Conservation (phyloP, 305 asterid genomes). For the Rubia peregrina region DNA sequence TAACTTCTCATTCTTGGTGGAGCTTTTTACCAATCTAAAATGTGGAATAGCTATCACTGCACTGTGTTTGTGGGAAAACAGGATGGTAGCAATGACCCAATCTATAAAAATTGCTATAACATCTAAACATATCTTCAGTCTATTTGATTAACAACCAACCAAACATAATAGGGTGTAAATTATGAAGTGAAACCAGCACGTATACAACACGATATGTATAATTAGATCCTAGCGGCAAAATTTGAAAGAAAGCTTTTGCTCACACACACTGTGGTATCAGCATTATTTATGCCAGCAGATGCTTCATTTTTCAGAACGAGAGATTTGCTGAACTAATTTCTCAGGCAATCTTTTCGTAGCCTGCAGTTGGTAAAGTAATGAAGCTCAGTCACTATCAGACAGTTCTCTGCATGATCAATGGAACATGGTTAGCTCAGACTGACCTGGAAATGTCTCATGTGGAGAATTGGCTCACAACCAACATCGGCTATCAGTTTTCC, state of each 20-base stretch:
- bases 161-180: neutral
- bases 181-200: neutral
- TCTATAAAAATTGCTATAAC: neutral
- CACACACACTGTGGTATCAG: neutral
- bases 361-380: conserved; percentile 28
- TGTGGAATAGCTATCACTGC: neutral
- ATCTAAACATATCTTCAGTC: neutral
- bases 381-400: conserved; percentile 1
- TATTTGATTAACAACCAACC: neutral
- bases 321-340: conserved; percentile 64
- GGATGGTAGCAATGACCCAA: neutral
- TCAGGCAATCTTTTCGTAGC: conserved; percentile 70
- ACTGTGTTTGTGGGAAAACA: neutral
- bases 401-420: conserved; percentile 1
- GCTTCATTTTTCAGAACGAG: conserved; percentile 28
- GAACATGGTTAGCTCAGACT: conserved; percentile 8
- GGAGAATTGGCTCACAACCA: conserved; percentile 94
- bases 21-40: neutral
- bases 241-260: neutral
- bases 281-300: conserved; percentile 5
- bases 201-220: neutral
- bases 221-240: conserved; percentile 4
- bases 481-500: conserved; percentile 85
- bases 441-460: conserved; percentile 97
- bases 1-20: no score